These are phyloP conservation scores for Acephala macrosclerotiorum DNA, from an alignment of 2,329 filamentous ascomycete species.

Conservation along the genomic window DNA sequence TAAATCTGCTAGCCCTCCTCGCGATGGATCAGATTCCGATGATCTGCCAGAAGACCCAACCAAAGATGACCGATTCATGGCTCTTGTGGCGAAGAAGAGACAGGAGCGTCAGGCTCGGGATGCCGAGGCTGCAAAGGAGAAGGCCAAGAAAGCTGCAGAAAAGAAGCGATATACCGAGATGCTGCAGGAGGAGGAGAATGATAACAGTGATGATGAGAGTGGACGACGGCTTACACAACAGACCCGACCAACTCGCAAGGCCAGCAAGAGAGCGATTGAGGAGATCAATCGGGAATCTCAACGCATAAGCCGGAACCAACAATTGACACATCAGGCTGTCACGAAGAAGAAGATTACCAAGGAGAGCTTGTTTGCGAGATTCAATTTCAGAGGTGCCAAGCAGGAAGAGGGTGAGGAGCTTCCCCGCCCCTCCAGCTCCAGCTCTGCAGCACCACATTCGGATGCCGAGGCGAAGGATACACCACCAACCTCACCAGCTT, in stretches of 20 bases:
- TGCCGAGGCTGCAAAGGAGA: conserved; percentile 59
- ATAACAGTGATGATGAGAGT: conserved; percentile 64
- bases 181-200: conserved; percentile 63
- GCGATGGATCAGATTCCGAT: conserved; percentile 41
- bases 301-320: conserved; percentile 86
- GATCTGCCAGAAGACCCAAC: conserved; percentile 53
- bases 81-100: conserved; percentile 76
- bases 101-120: conserved; percentile 74
- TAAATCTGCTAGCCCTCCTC: conserved; percentile 41
- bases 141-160: conserved; percentile 40
- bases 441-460: conserved; percentile 52
- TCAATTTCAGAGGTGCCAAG: conserved; percentile 70
- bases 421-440: conserved; percentile 60
- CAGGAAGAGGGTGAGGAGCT: conserved; percentile 42
- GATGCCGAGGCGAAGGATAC: conserved; percentile 65
- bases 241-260: conserved; percentile 77
- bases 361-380: conserved; percentile 80
- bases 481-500: conserved; percentile 74
- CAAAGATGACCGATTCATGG: conserved; percentile 69
- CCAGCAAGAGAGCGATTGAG: conserved; percentile 92
- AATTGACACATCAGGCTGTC: conserved; percentile 87
- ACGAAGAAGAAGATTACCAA: conserved; percentile 93
- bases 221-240: conserved; percentile 73
- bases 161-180: conserved; percentile 55
- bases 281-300: conserved; percentile 97